Conservation (phyloP, 179 eudicot species). For the Dionaea muscipula region DNA sequence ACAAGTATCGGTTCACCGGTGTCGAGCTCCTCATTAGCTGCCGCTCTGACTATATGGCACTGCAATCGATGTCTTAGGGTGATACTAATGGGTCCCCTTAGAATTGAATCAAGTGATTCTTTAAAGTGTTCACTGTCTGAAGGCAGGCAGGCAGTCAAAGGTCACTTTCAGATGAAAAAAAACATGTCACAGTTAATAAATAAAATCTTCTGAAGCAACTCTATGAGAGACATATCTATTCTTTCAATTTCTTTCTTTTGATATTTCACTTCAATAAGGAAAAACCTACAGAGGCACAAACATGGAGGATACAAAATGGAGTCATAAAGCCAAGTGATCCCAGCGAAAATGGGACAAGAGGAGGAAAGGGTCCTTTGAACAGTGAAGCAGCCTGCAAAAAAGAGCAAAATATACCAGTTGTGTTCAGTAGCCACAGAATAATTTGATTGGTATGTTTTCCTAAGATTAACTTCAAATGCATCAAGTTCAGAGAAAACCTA, state of each 20-base stretch:
- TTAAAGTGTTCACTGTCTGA: constrained; percentile 78
- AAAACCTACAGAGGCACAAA: constrained; percentile 1
- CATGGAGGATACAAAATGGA: constrained; percentile 77
- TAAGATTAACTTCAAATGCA: background rate
- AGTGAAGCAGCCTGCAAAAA: constrained; percentile 79
- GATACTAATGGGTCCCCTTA: constrained; percentile 78
- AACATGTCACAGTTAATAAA: no score
- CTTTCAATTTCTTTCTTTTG: background rate
- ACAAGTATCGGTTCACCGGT: constrained; percentile 80
- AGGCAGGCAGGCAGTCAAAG: constrained; percentile 30
- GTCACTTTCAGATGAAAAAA: constrained; percentile 7
- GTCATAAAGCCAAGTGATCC: constrained; percentile 99
- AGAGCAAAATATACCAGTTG: background rate
- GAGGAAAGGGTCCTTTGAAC: constrained; percentile 98
- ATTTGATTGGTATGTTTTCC: no score
- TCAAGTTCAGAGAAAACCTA: background rate
- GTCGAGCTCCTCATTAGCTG: constrained; percentile 63
- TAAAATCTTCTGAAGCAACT: no score
- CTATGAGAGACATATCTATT: no score
- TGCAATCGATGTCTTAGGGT: constrained; percentile 80
- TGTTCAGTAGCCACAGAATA: no score
- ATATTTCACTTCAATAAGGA: background rate
- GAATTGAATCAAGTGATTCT: constrained; percentile 61
- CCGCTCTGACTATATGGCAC: constrained; percentile 64
- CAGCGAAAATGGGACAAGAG: constrained; percentile 77